A percentile compares a stretch with the other conserved stretches of the same genome.
These are phyloP conservation scores for Peniophora sp. DNA, from an alignment of 1,284 basidiomycete genomes.

Conservation along the genomic window DNA sequence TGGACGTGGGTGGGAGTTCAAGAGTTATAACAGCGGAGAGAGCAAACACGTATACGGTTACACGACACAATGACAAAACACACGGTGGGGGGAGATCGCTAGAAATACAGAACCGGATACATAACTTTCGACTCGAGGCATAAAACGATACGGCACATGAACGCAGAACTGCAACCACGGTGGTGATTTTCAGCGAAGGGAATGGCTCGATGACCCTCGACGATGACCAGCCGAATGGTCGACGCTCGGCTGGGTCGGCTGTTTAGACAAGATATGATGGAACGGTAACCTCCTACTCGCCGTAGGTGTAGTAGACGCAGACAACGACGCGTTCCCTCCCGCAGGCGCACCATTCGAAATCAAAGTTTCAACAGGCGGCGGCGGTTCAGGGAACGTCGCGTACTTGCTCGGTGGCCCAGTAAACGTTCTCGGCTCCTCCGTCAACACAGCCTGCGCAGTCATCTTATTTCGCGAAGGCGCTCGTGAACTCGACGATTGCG, in stretches of 20 bases:
- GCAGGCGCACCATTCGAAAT: conserved; percentile 11
- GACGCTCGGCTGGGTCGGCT: conserved; percentile 27
- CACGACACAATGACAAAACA: neutral
- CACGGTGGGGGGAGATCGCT: neutral
- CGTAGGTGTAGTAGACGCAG: conserved; percentile 35
- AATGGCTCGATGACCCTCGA: conserved; percentile 54
- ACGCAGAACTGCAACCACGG: conserved; percentile 7
- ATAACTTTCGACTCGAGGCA: neutral
- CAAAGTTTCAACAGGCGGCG: conserved; percentile 18
- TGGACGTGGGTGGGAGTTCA: neutral
- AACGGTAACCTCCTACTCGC: conserved; percentile 57
- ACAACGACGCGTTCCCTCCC: conserved; percentile 22
- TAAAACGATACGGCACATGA: conserved; percentile 2
- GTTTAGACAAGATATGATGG: conserved; percentile 50
- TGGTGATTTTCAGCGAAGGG: conserved; percentile 35
- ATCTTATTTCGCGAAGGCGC: conserved; percentile 13
- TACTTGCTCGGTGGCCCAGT: conserved; percentile 61
- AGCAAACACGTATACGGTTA: neutral
- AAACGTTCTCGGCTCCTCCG: conserved; percentile 40
- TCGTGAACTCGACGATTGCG: conserved; percentile 14
- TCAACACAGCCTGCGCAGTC: conserved; percentile 6
- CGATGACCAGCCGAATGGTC: conserved; percentile 42
- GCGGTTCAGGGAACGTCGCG: conserved; percentile 64
- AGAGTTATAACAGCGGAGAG: neutral
- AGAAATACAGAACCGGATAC: conserved; percentile 5